Conservation (phyloP, 768 basidiomycete species). For the Mycena amicta region DNA sequence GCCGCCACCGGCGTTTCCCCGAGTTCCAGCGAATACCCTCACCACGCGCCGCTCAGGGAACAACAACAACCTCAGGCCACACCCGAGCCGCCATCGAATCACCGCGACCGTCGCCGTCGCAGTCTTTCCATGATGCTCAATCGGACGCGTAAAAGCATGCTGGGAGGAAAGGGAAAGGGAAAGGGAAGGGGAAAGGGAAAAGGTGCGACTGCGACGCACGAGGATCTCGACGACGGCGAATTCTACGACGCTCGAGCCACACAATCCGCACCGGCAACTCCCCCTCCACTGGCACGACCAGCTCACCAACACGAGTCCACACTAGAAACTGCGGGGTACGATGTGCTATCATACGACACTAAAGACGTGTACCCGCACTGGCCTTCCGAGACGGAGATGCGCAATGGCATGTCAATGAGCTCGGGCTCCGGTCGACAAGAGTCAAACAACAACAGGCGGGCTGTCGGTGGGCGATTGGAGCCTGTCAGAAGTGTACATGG, state of each 20-base stretch:
- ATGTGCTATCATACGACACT: conserved; percentile 17
- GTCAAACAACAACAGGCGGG: too few relatives aligned
- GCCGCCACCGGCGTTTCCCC: too few relatives aligned
- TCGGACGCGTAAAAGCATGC: conserved; percentile 3
- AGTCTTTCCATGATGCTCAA: neutral
- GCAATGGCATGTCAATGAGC: too few relatives aligned
- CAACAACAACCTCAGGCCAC: neutral
- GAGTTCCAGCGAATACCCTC: neutral
- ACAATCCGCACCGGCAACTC: conserved; percentile 12
- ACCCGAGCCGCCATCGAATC: neutral
- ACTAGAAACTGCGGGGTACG: conserved; percentile 19
- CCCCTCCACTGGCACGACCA: neutral
- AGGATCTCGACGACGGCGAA: neutral
- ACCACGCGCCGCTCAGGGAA: neutral
- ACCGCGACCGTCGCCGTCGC: conserved; percentile 8
- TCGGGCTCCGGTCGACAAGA: too few relatives aligned
- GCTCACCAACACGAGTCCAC: conserved; percentile 19
- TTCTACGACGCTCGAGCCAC: conserved; percentile 2
- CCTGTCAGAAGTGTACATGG: conserved; percentile 8
- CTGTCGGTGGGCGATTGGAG: conserved; percentile 7
- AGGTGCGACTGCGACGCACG: conserved; percentile 1
- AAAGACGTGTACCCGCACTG: conserved; percentile 19
- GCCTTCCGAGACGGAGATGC: conserved; percentile 15
- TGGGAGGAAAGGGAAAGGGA: conserved; percentile 5
- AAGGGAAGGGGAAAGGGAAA: neutral